Base-by-base conservation (phyloP, 2,329 filamentous ascomycete species). In the Penicillium occitanis region DNA sequence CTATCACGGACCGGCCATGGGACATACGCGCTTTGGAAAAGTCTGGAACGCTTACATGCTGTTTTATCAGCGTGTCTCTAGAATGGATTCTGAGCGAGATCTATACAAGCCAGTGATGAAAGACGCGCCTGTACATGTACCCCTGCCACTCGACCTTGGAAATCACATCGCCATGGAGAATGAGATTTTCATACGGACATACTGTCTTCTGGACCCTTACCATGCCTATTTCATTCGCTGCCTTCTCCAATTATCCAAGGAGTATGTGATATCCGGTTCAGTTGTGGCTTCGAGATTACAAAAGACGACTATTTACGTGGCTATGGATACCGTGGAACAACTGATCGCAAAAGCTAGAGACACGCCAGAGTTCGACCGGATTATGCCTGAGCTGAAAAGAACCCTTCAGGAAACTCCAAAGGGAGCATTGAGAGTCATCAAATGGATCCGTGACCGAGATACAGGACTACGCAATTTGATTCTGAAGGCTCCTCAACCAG, bases 1-100 rank as follows among this genome's bases (percentile, higher is more conserved):
- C 8, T 80, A 67, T 71, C 84, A 68, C 80, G 82, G 72, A 80
- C 85, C 67, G 73, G 71, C 60, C 78, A 81, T 71, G 79, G 80
- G 67, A 19, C 73, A 76, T 35, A 75, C 82, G 19, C 70, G 81
- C 0, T 87, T 85, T 69, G 86, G 89, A 71, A 94, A 93, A 77
- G 85, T 86, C 4, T 81, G 90, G 82, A 98, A 92, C 75, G 95
- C 94, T 13, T 99, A 99, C 77, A 98, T 99, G 91, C 85, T 99
- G 8, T 98, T 99, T 77, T 99, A 99, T 76, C 91, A 97, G 76
- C 88, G 95, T 59, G 86, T 88, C 3, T 89, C 89, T 0, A 86
- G 87, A 4, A 83, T 93, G 65, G 81, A 83, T 19, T 76, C 78
- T 17, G 84, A 86, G 67, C 83, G 86, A 70, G 78, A 83, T 33